These are phyloP conservation scores for Fusarium xylarioides DNA, from an alignment of 2,329 filamentous ascomycete genomes.

Conservation along the genomic window DNA sequence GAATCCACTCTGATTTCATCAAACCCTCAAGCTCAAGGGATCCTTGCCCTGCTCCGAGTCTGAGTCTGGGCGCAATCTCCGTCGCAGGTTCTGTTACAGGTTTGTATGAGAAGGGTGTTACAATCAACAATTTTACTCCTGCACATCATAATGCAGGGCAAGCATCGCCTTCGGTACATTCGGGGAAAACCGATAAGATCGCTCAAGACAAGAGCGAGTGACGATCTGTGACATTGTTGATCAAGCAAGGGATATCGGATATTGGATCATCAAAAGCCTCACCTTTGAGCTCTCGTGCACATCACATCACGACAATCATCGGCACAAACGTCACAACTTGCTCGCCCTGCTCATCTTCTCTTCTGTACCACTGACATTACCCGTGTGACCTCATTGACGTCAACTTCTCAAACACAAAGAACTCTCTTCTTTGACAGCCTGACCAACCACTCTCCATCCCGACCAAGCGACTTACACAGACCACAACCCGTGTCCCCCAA, in stretches of 20 bases:
- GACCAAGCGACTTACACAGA: conserved; percentile 21
- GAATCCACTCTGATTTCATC: conserved; percentile 13
- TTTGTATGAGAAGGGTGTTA: conserved; percentile 26
- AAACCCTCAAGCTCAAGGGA: background rate
- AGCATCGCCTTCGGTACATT: background rate
- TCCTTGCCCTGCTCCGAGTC: conserved; percentile 13
- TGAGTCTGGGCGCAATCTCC: conserved; percentile 25
- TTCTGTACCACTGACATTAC: background rate
- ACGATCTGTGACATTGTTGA: background rate
- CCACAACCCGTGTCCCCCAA: conserved; percentile 1
- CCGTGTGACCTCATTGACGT: conserved; percentile 16
- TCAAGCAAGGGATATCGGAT: background rate
- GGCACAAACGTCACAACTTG: background rate
- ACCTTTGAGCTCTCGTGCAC: background rate
- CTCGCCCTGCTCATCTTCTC: conserved; percentile 4
- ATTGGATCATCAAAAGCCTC: conserved; percentile 26
- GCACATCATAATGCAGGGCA: conserved; percentile 21
- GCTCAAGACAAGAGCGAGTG: background rate
- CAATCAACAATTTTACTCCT: background rate
- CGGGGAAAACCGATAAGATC: conserved; percentile 5
- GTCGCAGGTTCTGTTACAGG: conserved; percentile 40
- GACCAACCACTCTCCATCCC: conserved; percentile 16
- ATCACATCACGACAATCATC: conserved; percentile 18
- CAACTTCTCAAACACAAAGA: background rate
- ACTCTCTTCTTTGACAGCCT: background rate